These are phyloP conservation scores for Calonectria pseudoreteaudii DNA, from an alignment of 2,329 filamentous ascomycete genomes.

Conservation along the genomic window DNA sequence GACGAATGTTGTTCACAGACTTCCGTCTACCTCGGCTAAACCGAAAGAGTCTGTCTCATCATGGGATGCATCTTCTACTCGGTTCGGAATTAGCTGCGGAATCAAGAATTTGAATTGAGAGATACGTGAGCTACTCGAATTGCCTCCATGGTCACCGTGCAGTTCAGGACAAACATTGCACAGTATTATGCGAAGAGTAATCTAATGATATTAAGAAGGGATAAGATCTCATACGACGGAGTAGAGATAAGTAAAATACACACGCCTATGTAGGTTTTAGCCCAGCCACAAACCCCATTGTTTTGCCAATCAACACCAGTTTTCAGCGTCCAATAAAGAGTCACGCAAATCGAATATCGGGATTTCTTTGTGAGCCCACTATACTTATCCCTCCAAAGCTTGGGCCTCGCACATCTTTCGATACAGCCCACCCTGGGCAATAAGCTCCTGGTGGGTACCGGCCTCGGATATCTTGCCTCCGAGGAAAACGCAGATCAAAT, in stretches of 20 bases:
- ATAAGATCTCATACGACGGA: neutral
- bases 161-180: neutral
- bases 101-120: neutral
- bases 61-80: neutral
- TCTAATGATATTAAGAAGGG: neutral
- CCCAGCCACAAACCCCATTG: neutral
- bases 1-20: neutral
- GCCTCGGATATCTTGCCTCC: slow-evolving; percentile 66
- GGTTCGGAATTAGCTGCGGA: neutral
- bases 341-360: neutral
- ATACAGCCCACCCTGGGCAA: slow-evolving; percentile 59
- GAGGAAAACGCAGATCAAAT: slow-evolving; percentile 72
- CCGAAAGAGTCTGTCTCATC: neutral
- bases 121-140: neutral
- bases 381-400: slow-evolving; percentile 44
- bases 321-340: neutral
- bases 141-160: neutral
- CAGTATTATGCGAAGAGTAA: neutral
- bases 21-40: too few species aligned
- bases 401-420: slow-evolving; percentile 62
- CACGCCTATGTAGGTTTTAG: too few species aligned
- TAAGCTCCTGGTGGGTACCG: slow-evolving; percentile 68
- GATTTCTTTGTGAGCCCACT: neutral
- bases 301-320: neutral
- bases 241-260: neutral